phyloP scores from a whole-genome alignment of 352 stramenopile species.

The Salisapilia sapeloensis region DNA sequence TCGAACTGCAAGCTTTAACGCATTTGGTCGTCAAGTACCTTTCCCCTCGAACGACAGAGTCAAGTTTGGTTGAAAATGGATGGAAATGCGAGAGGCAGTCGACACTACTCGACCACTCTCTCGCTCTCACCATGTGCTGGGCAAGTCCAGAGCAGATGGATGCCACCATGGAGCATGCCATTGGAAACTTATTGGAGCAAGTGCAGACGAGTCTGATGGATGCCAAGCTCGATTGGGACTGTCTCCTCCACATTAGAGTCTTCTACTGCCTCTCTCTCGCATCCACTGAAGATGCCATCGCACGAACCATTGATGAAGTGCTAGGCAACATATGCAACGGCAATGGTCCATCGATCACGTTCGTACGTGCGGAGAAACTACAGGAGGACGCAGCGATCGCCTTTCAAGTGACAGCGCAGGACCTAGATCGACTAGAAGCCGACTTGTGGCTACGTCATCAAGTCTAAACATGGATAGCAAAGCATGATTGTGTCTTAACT shows the following conservation, averaged over 20 bases:
- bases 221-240: constrained; percentile 34
- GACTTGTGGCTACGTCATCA: constrained; percentile 70
- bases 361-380: constrained; percentile 51
- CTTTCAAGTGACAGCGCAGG: constrained; percentile 52
- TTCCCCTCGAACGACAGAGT: constrained; percentile 6
- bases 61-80: constrained; percentile 1
- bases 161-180: constrained; percentile 11
- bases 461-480: constrained; percentile 16
- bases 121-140: constrained; percentile 30
- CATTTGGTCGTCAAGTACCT: constrained; percentile 44
- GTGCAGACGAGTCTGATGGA: constrained; percentile 15
- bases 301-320: not conserved
- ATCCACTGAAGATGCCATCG: constrained; percentile 1
- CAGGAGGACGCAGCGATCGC: constrained; percentile 22
- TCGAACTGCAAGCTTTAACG: constrained; percentile 59
- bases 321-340: constrained; percentile 1
- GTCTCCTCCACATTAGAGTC: constrained; percentile 43
- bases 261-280: constrained; percentile 19
- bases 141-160: not conserved
- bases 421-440: constrained; percentile 69
- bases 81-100: constrained; percentile 13
- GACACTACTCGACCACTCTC: constrained; percentile 16
- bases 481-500: too few species aligned
- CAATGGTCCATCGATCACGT: constrained; percentile 37
- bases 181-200: too few species aligned